Conservation (phyloP, 345 rosid species). For the Eucalyptus cladocalyx region DNA sequence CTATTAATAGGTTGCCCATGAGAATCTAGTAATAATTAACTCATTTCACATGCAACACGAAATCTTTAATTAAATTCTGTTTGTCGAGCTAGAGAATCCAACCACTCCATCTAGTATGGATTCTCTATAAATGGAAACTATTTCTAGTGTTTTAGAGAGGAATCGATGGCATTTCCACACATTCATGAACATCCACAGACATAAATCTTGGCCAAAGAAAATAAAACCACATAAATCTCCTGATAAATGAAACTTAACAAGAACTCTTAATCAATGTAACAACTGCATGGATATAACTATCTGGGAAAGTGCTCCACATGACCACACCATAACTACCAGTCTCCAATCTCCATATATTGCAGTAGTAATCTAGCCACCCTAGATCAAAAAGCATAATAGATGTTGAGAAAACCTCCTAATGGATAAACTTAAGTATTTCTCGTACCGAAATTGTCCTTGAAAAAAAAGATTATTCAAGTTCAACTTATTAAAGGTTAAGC, state of each 20-base stretch:
- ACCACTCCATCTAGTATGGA: fast-evolving
- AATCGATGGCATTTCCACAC: background rate
- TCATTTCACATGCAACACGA: background rate
- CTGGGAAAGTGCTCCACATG: background rate
- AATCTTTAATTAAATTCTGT: background rate
- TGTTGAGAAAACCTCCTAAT: no score
- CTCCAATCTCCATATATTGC: background rate
- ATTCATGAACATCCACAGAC: background rate
- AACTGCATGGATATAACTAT: background rate
- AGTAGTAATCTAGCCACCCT: background rate
- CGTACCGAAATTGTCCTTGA: no score
- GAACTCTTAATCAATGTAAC: background rate
- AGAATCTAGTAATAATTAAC: background rate
- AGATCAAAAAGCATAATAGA: background rate
- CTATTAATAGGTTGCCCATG: background rate
- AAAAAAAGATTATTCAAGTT: no score
- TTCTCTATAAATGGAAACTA: background rate
- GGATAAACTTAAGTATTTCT: no score
- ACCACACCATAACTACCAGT: background rate
- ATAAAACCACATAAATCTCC: background rate
- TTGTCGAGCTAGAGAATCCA: background rate
- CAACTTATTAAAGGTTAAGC: no score
- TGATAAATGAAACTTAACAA: background rate
- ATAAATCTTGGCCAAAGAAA: background rate
- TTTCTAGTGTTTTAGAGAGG: background rate